Conservation (phyloP, 1,284 basidiomycete genomes). For the Apiotrichum domesticum region DNA sequence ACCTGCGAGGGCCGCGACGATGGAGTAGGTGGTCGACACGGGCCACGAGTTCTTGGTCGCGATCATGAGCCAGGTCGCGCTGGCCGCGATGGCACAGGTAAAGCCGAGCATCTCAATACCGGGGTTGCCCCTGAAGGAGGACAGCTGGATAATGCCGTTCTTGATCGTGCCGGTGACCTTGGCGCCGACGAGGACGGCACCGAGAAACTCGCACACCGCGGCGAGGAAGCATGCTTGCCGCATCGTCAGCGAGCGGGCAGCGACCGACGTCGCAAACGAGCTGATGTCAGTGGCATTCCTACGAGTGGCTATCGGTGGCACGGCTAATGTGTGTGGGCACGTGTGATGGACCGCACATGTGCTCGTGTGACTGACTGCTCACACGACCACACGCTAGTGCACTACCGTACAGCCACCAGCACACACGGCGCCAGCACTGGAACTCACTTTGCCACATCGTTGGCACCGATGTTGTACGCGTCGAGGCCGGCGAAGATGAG, state of each 20-base stretch:
- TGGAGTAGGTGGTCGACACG: constrained; percentile 49
- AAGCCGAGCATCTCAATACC: constrained; percentile 50
- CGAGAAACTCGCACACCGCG: constrained; percentile 48
- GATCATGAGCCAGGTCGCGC: constrained; percentile 47
- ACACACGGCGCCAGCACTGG: background rate
- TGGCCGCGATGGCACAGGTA: constrained; percentile 44
- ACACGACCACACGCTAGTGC: background rate
- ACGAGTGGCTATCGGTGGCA: background rate
- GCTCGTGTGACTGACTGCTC: background rate
- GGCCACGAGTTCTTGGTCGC: constrained; percentile 46
- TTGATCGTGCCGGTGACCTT: constrained; percentile 50
- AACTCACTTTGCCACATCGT: constrained; percentile 36
- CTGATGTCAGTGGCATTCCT: background rate
- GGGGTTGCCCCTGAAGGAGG: constrained; percentile 46
- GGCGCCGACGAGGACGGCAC: constrained; percentile 48
- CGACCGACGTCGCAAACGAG: constrained; percentile 50
- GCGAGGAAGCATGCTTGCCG: constrained; percentile 48
- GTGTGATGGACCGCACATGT: no score
- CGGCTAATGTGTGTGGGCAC: background rate
- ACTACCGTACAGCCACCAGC: no score
- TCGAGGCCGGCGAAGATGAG: constrained; percentile 48
- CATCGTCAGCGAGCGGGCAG: constrained; percentile 48
- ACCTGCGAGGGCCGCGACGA: constrained; percentile 50
- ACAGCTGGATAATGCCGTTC: constrained; percentile 42
- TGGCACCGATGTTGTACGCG: constrained; percentile 50